These are phyloP conservation scores for Saccharum officinarum DNA, from an alignment of 176 grass and related monocot genomes.

Conservation along the genomic window DNA sequence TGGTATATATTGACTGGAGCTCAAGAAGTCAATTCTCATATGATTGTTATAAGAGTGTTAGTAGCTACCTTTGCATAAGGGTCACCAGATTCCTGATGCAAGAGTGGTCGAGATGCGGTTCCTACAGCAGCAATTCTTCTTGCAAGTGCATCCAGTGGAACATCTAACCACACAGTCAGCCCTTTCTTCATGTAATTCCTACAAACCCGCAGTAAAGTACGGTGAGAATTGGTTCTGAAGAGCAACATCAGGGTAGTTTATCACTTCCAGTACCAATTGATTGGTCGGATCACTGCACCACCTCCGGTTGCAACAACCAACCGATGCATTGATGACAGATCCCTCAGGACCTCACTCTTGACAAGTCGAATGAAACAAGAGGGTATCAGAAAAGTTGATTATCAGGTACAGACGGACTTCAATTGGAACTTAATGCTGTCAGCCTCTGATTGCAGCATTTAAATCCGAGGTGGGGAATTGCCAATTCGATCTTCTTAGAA, in stretches of 20 bases:
- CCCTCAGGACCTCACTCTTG: slow-evolving; percentile 83
- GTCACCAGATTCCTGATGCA: slow-evolving; percentile 87
- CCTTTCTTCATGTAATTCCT: slow-evolving; percentile 95
- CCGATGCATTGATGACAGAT: slow-evolving; percentile 82
- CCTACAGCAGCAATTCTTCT: slow-evolving; percentile 79
- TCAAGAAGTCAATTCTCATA: not conserved
- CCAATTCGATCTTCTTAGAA: slow-evolving; percentile 25
- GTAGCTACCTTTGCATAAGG: slow-evolving; percentile 69
- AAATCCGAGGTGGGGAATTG: not conserved
- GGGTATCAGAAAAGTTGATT: slow-evolving; percentile 36
- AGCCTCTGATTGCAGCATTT: not conserved
- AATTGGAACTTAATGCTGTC: slow-evolving; percentile 17
- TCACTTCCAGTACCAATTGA: slow-evolving; percentile 77
- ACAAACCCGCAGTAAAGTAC: slow-evolving; percentile 17
- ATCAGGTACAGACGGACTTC: slow-evolving; percentile 7
- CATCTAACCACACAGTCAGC: slow-evolving; percentile 82
- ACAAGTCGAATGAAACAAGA: slow-evolving; percentile 50
- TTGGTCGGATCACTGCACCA: slow-evolving; percentile 84
- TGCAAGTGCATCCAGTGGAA: slow-evolving; percentile 86
- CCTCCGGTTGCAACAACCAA: slow-evolving; percentile 96
- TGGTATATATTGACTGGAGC: not conserved
- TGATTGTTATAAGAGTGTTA: slow-evolving; percentile 2
- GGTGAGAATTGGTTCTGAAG: slow-evolving; percentile 30
- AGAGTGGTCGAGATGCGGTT: slow-evolving; percentile 76
- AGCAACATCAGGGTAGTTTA: slow-evolving; percentile 34